Conservation (phyloP, 2,329 filamentous ascomycete species). For the Sporothrix inflata region DNA sequence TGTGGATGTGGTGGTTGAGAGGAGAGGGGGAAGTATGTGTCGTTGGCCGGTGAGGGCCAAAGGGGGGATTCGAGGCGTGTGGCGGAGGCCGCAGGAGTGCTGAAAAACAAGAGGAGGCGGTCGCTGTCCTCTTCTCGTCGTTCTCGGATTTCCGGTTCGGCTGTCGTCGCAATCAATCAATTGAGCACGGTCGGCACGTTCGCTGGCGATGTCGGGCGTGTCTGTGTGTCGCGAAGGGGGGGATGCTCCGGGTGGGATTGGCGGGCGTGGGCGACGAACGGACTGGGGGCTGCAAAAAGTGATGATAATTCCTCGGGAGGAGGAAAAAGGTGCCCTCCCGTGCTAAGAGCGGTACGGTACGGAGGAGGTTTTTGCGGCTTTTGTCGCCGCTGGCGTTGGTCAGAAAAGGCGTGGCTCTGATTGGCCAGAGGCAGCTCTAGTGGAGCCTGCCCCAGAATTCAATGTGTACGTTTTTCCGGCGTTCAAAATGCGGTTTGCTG, state of each 20-base stretch:
- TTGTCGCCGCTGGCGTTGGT: slow-evolving; percentile 34
- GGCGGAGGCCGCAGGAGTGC: neutral
- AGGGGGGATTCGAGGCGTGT: neutral
- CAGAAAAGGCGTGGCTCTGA: slow-evolving; percentile 32
- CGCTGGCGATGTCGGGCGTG: neutral
- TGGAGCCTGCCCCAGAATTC: slow-evolving; percentile 22
- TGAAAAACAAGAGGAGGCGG: neutral
- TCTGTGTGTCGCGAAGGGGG: neutral
- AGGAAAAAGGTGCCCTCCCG: slow-evolving; percentile 28
- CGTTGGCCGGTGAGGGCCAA: slow-evolving; percentile 19
- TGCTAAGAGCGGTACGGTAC: slow-evolving; percentile 16
- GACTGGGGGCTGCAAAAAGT: slow-evolving; percentile 29
- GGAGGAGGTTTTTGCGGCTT: slow-evolving; percentile 33
- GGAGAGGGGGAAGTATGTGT: slow-evolving; percentile 9
- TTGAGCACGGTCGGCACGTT: neutral
- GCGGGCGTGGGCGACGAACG: slow-evolving; percentile 3
- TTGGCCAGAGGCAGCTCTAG: slow-evolving; percentile 28
- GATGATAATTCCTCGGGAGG: slow-evolving; percentile 34
- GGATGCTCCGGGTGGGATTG: slow-evolving; percentile 1
- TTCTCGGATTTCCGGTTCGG: neutral
- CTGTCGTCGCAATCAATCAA: slow-evolving; percentile 22
- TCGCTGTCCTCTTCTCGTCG: slow-evolving; percentile 5
- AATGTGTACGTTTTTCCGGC: slow-evolving; percentile 9
- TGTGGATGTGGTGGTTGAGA: slow-evolving; percentile 28
- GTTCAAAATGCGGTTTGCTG: slow-evolving; percentile 7